Base-by-base conservation (phyloP, 345 rosid genomes). In the Schrenkiella parvula region DNA sequence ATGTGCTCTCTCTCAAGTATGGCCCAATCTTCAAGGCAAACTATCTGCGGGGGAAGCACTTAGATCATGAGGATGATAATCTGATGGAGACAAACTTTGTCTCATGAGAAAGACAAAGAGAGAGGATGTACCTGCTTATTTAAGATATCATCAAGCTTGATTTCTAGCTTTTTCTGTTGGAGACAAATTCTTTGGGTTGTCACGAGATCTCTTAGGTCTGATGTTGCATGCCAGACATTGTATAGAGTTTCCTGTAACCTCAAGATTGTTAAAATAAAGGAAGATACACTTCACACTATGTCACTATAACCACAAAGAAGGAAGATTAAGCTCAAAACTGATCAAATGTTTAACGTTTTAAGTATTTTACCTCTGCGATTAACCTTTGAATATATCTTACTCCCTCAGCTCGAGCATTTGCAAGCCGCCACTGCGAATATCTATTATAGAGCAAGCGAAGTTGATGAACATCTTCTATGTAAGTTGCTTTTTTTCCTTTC, bases 391-490 rank as follows among this genome's bases (percentile, higher is more conserved):
- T 48, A 61, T 77, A 81, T 64, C 91, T 80, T 14, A 84, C 93
- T 75, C 79, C 83, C 28, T 86, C 95, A 43, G 88, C 85, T 56
- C 77, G 76, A 59, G 96, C 95, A 85, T 87, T 89, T 51, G 91
- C 85, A 74, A 91, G 89, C 64, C 93, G 80, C 99, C 99, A 95
- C 58, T 95, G 99, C 67, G 89, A 67, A 74, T 60, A 80, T 84
- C 96, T 81, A 34, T 95, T 95, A 66, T 95, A 80, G n/a, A 95
- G 83, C 72, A 89, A 79, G 60, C 91, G 82, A 3, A 91, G 80
- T 61, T 89, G 93, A 82, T 88, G 97, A 71, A 89, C 99, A 82
- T 88, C 96, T 74, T 89, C 99, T 23, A 91, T 78, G 57, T 74
- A 83, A 76, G 66, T 81, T 48, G 85, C 51, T 64, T 84, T 93